A percentile compares a stretch with the other conserved stretches of the same genome.
phyloP scores from a whole-genome alignment of 2,329 filamentous ascomycete species.

The Sporothrix inflata region DNA sequence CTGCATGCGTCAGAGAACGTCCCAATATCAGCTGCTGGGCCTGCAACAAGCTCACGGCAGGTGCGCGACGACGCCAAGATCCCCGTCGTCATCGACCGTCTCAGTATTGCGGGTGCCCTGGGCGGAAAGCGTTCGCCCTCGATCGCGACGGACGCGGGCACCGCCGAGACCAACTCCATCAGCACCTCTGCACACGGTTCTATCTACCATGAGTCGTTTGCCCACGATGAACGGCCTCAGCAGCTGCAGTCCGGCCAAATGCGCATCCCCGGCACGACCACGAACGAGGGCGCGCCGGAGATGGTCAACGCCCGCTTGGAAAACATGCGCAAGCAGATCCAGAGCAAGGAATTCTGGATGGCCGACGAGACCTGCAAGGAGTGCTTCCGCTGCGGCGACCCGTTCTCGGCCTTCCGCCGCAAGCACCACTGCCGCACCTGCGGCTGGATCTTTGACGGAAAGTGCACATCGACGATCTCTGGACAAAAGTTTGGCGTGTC shows the following conservation, averaged over 20 bases:
- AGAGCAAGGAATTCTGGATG: conserved; percentile 99
- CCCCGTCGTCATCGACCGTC: conserved; percentile 60
- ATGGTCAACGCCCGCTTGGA: conserved; percentile 64
- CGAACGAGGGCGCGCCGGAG: conserved; percentile 60
- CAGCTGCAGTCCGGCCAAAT: conserved; percentile 51
- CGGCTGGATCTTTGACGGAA: conserved; percentile 97
- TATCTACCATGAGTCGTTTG: conserved; percentile 61
- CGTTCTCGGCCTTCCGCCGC: conserved; percentile 89
- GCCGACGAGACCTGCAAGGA: conserved; percentile 97
- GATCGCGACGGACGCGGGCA: conserved; percentile 61
- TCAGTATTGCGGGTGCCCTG: conserved; percentile 52
- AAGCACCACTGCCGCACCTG: conserved; percentile 97
- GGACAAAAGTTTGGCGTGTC: conserved; percentile 86
- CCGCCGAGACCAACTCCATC: conserved; percentile 59
- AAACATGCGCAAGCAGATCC: conserved; percentile 80
- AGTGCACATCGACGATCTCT: conserved; percentile 89
- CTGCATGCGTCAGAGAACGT: neutral
- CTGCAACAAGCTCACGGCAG: neutral
- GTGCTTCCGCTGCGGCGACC: conserved; percentile 87
- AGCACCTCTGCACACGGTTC: conserved; percentile 63
- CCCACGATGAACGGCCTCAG: conserved; percentile 50
- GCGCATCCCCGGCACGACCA: conserved; percentile 60
- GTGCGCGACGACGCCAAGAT: conserved; percentile 45
- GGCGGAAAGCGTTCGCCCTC: conserved; percentile 55
- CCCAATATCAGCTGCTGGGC: neutral